These are phyloP conservation scores for Cryptococcus sp. DNA, from an alignment of 1,284 basidiomycete species.

Conservation along the genomic window DNA sequence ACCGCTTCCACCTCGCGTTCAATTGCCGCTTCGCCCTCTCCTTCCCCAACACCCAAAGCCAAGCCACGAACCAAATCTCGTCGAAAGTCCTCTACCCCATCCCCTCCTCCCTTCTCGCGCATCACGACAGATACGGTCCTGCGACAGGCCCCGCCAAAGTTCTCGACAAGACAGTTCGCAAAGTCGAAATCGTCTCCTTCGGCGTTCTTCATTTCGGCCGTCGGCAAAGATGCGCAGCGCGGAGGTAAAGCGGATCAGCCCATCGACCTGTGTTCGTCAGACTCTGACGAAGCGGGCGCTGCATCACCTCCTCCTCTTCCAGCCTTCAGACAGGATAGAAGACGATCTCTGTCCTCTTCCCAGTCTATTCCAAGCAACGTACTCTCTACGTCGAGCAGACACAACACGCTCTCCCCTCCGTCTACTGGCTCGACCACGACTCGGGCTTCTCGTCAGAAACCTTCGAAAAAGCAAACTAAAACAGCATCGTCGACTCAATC, in stretches of 20 bases:
- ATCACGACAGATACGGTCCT: neutral
- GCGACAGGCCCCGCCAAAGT: slow-evolving; percentile 1
- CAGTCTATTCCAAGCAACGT: too few species aligned
- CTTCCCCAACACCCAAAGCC: neutral
- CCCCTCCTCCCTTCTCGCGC: neutral
- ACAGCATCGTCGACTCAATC: slow-evolving; percentile 1
- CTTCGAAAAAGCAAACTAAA: neutral
- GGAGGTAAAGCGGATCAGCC: slow-evolving; percentile 7
- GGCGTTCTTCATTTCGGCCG: slow-evolving; percentile 3
- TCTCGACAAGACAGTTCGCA: slow-evolving; percentile 11
- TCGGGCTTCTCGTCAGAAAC: neutral
- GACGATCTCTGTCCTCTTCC: too few species aligned
- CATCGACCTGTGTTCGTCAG: slow-evolving; percentile 22
- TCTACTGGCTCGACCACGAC: too few species aligned
- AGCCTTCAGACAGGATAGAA: neutral
- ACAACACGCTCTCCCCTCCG: too few species aligned
- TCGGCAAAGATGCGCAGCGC: neutral
- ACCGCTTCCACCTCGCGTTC: neutral
- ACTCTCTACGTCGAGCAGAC: too few species aligned
- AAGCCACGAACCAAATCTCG: neutral
- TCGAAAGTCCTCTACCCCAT: neutral
- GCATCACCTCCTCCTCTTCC: neutral
- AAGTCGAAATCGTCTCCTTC: slow-evolving; percentile 21
- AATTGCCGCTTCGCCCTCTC: neutral
- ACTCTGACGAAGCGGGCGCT: slow-evolving; percentile 3